A percentile compares a stretch with the other conserved stretches of the same genome.
Conservation (phyloP, 306 rosid species). For the Glycine soja region DNA sequence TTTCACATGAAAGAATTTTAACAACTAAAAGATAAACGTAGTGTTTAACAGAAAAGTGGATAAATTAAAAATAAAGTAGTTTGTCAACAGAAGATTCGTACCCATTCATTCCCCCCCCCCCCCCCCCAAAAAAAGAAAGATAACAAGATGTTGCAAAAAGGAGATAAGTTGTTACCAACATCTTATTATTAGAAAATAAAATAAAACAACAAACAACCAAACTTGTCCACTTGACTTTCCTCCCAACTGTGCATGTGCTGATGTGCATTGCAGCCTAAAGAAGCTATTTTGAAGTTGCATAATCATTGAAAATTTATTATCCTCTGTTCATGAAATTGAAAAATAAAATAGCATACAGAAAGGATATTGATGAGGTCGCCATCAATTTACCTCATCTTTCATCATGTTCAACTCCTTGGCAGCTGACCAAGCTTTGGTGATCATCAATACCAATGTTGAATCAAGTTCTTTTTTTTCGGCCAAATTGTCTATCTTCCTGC, state of each 20-base stretch:
- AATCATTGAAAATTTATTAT: conserved; percentile 14
- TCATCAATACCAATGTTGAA: conserved; percentile 90
- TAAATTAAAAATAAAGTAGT: neutral
- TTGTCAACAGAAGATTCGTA: neutral
- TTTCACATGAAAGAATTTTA: conserved; percentile 22
- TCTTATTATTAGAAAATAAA: neutral
- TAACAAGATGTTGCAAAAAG: too few species aligned
- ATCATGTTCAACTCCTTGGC: conserved; percentile 89
- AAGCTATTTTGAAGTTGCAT: conserved; percentile 21
- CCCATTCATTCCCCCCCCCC: conserved; percentile 19
- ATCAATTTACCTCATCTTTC: conserved; percentile 77
- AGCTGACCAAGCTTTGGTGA: conserved; percentile 96
- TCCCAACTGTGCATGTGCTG: neutral
- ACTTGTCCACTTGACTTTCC: neutral
- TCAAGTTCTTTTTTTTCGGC: conserved; percentile 91
- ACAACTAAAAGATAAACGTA: neutral
- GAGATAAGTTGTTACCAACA: too few species aligned
- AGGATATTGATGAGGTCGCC: conserved; percentile 29
- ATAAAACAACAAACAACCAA: neutral
- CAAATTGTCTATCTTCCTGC: conserved; percentile 90
- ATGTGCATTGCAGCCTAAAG: conserved; percentile 17
- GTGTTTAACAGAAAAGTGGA: neutral
- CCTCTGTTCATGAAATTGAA: neutral
- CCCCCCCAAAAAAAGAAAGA: neutral
- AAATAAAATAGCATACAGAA: conserved; percentile 24